Evolutionary conservation across 2,329 filamentous ascomycete genomes (phyloP).

Genomic region (Fusarium torreyae): DNA sequence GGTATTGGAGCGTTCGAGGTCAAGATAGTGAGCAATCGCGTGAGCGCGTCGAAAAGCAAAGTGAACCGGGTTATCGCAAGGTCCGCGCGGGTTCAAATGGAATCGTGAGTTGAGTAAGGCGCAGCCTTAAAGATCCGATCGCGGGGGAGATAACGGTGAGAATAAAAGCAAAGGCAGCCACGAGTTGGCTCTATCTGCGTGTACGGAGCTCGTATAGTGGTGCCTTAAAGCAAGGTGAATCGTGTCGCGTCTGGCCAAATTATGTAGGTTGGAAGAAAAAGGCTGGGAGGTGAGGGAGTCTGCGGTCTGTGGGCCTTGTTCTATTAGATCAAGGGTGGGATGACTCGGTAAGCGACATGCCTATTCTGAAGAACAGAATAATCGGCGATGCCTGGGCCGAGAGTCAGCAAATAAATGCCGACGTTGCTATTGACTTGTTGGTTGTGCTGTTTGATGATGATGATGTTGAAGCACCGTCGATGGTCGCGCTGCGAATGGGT

Average conservation of each 20-base stretch:
- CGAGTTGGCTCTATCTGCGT: conserved; percentile 25
- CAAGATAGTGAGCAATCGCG: conserved; percentile 4
- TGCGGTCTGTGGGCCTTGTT: conserved; percentile 22
- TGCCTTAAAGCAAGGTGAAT: conserved; percentile 30
- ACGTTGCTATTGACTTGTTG: conserved; percentile 27
- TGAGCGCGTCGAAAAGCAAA: conserved; percentile 5
- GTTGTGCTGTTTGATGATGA: conserved; percentile 33
- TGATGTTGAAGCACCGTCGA: conserved; percentile 42
- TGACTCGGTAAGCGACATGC: conserved; percentile 24
- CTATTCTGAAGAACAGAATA: conserved; percentile 36
- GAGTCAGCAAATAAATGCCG: conserved; percentile 35
- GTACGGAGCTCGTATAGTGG: conserved; percentile 35
- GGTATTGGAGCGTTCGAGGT: conserved; percentile 3
- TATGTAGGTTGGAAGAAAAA: conserved; percentile 21
- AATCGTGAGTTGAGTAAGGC: conserved; percentile 25
- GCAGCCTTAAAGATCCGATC: conserved; percentile 27
- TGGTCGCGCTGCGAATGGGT: conserved; percentile 43
- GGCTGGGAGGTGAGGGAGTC: conserved; percentile 15
- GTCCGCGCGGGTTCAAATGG: conserved; percentile 6
- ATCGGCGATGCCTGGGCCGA: conserved; percentile 19
- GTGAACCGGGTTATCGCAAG: conserved; percentile 29
- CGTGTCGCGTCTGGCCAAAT: conserved; percentile 31
- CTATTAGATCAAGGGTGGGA: conserved; percentile 37
- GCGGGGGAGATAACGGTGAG: conserved; percentile 3
- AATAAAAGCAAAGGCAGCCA: conserved; percentile 12